Base-by-base conservation (phyloP, 352 stramenopile genomes). In the Pythium aristosporum region DNA sequence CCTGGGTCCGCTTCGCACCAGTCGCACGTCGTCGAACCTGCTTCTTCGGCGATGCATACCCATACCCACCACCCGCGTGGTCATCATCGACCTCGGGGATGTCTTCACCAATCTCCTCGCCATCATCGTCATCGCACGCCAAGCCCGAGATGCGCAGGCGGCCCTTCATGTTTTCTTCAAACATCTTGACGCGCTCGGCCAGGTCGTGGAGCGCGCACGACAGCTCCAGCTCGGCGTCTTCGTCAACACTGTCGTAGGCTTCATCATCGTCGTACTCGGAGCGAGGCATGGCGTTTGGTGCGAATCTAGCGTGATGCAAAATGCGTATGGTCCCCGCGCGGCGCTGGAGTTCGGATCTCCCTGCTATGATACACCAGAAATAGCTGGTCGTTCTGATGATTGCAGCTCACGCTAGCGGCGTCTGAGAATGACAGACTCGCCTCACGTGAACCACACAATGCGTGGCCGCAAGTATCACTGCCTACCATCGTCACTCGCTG, bases 161-260 rank as follows among this genome's bases (percentile, higher is more conserved):
- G 18, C 74, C 76, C 30, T 84, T 80, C 81, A 92, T 92, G 44
- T 85, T 86, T 49, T 74, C 79, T 61, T 88, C 79, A 39, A 92
- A 91, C 7, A 56, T 76, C 66, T 90, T 89, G 43, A 90, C 80
- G 11, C 72, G 76, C 46, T 80, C 52, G 3, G 81, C 76, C 41
- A 92, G 65, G 63, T 90, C 82, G 36, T 92, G 80, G 46, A 92
- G 65, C 44, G 81, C 81, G 37, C 84, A 92, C 7, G 84, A 91
- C 23, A 91, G 72, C 64, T 91, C 80, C 9, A 91, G 74, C 71
- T 91, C 81, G 3, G 81, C 78, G 50, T 92, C 84, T 67, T 92
- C 81, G 54, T 79, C 81, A 20, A 92, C 75, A 46, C 77, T 87
- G 56, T 73, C 65, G 18, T 69, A 61, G 34, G 47, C 56, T 20